Evolutionary conservation across 2,329 filamentous ascomycete species (phyloP).

Genomic region (Neofusicoccum ribis): DNA sequence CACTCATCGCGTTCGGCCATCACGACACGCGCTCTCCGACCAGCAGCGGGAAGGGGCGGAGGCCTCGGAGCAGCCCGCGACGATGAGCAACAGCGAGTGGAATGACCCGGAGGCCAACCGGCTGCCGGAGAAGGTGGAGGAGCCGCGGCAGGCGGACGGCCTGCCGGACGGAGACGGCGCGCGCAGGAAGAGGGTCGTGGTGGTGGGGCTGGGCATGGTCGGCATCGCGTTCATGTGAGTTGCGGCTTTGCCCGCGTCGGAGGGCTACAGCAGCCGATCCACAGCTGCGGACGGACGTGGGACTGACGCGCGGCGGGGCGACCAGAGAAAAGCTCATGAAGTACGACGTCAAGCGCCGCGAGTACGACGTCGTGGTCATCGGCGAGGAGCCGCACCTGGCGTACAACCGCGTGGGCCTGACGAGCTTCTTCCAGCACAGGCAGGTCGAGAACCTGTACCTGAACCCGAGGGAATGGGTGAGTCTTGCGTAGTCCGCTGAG

Average conservation of each 20-base stretch:
- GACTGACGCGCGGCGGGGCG: background rate
- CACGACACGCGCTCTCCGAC: too few species aligned
- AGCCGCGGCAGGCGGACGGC: slow-evolving; percentile 30
- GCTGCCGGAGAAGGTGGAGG: slow-evolving; percentile 45
- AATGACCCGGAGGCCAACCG: slow-evolving; percentile 49
- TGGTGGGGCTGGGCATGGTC: slow-evolving; percentile 91
- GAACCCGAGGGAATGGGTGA: slow-evolving; percentile 79
- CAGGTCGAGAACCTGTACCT: slow-evolving; percentile 85
- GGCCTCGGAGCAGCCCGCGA: too few species aligned
- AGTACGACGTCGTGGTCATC: slow-evolving; percentile 81
- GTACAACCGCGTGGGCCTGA: slow-evolving; percentile 88
- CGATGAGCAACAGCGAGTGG: slow-evolving; percentile 47
- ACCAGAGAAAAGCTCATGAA: slow-evolving; percentile 84
- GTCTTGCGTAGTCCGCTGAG: slow-evolving; percentile 21
- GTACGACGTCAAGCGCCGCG: slow-evolving; percentile 70
- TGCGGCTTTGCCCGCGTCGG: too few species aligned
- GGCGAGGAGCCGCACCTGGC: slow-evolving; percentile 86
- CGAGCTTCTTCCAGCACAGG: slow-evolving; percentile 84
- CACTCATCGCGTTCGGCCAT: too few species aligned
- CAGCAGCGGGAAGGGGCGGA: too few species aligned
- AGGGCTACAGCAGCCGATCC: too few species aligned
- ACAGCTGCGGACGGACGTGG: background rate
- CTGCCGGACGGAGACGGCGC: slow-evolving; percentile 29
- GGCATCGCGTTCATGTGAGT: slow-evolving; percentile 84
- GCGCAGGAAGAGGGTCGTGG: slow-evolving; percentile 66